A percentile compares a stretch with the other conserved stretches of the same genome.
phyloP scores from a whole-genome alignment of 805 yeast species.

The Lipomyces sp. region DNA sequence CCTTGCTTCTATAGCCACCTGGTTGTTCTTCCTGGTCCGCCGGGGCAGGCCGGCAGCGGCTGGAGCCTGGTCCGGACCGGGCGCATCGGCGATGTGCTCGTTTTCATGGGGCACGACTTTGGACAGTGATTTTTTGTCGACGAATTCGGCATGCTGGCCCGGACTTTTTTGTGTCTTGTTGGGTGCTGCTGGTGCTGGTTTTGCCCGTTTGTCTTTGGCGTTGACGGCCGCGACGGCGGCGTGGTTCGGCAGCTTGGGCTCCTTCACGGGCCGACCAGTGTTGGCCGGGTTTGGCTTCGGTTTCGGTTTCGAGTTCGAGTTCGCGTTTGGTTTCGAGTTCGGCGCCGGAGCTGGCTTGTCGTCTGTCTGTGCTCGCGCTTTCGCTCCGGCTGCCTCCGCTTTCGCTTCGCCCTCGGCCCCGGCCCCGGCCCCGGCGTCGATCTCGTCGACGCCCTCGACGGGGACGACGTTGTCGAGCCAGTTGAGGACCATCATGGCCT shows the following conservation, averaged over 20 bases:
- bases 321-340: too few species aligned
- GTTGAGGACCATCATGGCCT: conserved; percentile 35
- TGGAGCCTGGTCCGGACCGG: conserved; percentile 2
- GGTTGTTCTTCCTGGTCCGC: background rate
- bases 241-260: background rate
- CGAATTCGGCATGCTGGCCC: background rate
- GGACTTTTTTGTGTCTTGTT: background rate
- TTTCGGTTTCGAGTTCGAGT: background rate
- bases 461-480: conserved; percentile 33
- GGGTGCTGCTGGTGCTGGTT: background rate
- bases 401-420: too few species aligned
- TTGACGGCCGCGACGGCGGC: background rate
- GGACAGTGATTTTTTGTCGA: background rate
- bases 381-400: too few species aligned
- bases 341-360: too few species aligned
- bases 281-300: background rate
- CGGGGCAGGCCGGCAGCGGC: background rate
- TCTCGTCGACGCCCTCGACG: conserved; percentile 2
- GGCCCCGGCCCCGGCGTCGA: background rate
- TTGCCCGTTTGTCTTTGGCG: background rate
- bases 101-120: background rate
- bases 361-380: too few species aligned
- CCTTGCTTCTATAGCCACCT: too few species aligned
- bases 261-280: background rate
- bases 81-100: conserved; percentile 1